Percentiles rank a stretch among this genome's conserved stretches.
phyloP scores from a whole-genome alignment of 805 yeast genomes.

The Jamesozyma rosinii region DNA sequence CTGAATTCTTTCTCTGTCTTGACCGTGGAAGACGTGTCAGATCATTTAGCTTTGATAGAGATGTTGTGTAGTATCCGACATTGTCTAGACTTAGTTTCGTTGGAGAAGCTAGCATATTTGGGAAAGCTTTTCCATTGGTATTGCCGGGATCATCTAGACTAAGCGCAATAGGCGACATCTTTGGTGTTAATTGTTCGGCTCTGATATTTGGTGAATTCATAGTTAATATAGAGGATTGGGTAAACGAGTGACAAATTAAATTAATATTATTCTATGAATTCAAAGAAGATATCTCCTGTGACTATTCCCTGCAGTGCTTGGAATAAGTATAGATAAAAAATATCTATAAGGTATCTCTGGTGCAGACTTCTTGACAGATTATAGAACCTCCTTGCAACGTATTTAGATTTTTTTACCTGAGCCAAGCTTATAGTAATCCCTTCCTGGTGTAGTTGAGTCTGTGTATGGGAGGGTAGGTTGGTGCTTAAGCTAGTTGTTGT shows the following conservation, averaged over 20 bases:
- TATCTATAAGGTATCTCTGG: no score
- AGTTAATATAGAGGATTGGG: background rate
- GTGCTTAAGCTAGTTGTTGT: no score
- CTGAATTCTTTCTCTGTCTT: constrained; percentile 12
- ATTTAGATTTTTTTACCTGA: no score
- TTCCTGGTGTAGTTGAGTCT: no score
- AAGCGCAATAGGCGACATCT: constrained; percentile 23
- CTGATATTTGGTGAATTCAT: constrained; percentile 22
- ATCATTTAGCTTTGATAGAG: constrained; percentile 27
- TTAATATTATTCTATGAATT: no score
- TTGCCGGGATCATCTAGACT: constrained; percentile 21
- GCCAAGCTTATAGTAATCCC: no score
- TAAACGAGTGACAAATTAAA: background rate
- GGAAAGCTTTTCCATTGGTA: constrained; percentile 8
- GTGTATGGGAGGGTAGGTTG: no score
- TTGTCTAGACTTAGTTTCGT: constrained; percentile 22
- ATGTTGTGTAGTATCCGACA: constrained; percentile 23
- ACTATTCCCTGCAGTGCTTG: no score
- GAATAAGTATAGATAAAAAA: no score
- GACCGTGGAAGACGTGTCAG: constrained; percentile 8
- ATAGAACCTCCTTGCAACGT: no score
- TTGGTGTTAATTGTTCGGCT: constrained; percentile 23
- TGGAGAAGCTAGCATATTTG: constrained; percentile 20
- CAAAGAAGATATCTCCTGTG: no score
- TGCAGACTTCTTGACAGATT: no score